A percentile compares a stretch with the other conserved stretches of the same genome.
phyloP scores from a whole-genome alignment of 352 stramenopile genomes.

The Phytophthora sojae region DNA sequence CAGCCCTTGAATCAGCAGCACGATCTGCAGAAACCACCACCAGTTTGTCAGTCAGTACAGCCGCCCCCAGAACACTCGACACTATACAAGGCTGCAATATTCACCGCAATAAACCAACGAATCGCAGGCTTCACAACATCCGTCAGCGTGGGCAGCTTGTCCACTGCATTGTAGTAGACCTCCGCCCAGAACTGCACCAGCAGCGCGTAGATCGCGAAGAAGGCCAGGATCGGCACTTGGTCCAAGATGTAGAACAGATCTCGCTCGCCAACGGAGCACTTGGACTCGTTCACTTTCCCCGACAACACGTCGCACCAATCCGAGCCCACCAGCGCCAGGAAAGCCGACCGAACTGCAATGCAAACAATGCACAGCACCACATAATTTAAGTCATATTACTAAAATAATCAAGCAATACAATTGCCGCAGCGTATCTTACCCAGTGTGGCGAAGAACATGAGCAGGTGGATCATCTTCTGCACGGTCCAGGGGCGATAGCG shows the following conservation, averaged over 20 bases:
- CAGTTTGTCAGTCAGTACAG: neutral
- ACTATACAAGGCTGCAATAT: neutral
- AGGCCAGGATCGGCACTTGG: constrained; percentile 82
- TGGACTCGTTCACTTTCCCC: constrained; percentile 62
- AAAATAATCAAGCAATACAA: neutral
- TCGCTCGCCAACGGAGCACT: constrained; percentile 67
- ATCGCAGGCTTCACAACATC: constrained; percentile 78
- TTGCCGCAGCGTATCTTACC: constrained; percentile 35
- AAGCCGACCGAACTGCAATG: constrained; percentile 63
- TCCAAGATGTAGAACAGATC: constrained; percentile 90
- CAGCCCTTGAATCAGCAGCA: constrained; percentile 65
- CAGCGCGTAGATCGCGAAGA: constrained; percentile 84
- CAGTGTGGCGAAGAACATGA: constrained; percentile 84
- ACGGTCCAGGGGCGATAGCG: constrained; percentile 87
- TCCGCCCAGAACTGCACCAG: constrained; percentile 91
- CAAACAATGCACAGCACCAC: neutral
- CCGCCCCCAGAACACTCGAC: neutral
- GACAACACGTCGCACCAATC: constrained; percentile 88
- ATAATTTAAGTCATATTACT: neutral
- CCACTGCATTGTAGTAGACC: constrained; percentile 90
- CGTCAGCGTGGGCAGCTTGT: constrained; percentile 68
- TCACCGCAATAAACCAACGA: constrained; percentile 64
- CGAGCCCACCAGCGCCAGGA: constrained; percentile 74
- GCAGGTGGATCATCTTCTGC: constrained; percentile 89
- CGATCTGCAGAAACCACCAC: constrained; percentile 38